Evolutionary conservation across 768 basidiomycete species (phyloP), one percentile per base, ranked within the genome.

Genomic region (Hydnum rufescens): DNA sequence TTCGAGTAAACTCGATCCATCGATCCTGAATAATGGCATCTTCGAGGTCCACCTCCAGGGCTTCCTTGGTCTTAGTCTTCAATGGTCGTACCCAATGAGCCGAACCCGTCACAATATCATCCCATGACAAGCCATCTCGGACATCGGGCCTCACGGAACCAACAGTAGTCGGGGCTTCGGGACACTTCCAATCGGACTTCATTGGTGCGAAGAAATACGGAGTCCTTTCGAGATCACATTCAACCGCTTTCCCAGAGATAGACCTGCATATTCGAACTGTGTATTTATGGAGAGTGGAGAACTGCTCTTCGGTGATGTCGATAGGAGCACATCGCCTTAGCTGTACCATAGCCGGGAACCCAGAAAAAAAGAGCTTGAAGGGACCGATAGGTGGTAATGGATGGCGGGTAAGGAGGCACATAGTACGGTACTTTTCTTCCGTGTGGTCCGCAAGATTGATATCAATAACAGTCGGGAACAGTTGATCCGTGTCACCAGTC

Each of bases 11-110:
- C 60, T 83, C 82, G n/a, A 75, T 74, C 65, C 69, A 70, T 54
- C 83, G 70, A 58, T 88, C 85, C 63, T 85, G 82, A 31, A 90
- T 67, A 22, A 89, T 66, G 25, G 76, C 73, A 58, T 85, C 81
- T 49, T 70, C 60, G 19, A 80, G 62, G 48, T 72, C 75, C 32
- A 67, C 63, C 30, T 69, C 66, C 22, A 74, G 59, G 4, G 63
- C 60, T 51, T 68, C 64, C 13, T 67, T 31, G 16, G 62, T 58
- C 4, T 66, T 65, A 42, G 59, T 60, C 47, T 68, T 67, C 23
- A 86, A 67, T 2, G 72, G 68, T 5, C 68, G 64, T 46, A 70
- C 69, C 70, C 74, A 80, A 26, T 70, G 64, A 46, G 68, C 64
- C 4, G 71, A 75, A 3, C 73, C 79, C 23, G 70, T 62, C 30